Conservation (phyloP, 257 asterid species). For the Penstemon barbatus region DNA sequence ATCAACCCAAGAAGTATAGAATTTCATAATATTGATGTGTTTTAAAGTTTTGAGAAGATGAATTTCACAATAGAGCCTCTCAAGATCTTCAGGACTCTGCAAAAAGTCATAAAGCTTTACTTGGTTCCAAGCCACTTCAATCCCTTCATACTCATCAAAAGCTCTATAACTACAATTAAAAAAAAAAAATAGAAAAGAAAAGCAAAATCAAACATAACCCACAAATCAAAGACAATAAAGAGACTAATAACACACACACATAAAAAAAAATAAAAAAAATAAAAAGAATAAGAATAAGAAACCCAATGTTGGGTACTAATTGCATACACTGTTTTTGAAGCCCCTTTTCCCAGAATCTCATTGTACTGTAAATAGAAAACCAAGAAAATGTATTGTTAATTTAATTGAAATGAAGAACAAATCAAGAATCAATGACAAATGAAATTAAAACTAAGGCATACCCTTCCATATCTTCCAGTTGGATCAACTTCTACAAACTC, state of each 20-base stretch:
- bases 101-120: slow-evolving; percentile 80
- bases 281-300: slow-evolving; percentile 22
- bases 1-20: slow-evolving; percentile 93
- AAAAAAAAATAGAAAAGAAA: neutral
- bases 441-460: slow-evolving; percentile 27
- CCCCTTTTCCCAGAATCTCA: slow-evolving; percentile 97
- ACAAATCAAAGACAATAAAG: neutral
- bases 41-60: slow-evolving; percentile 86
- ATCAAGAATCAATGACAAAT: neutral
- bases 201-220: slow-evolving; percentile 17
- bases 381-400: no score
- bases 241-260: no score
- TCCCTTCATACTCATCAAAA: slow-evolving; percentile 96
- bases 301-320: slow-evolving; percentile 19
- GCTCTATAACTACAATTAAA: slow-evolving; percentile 69
- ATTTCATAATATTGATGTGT: slow-evolving; percentile 85
- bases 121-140: slow-evolving; percentile 98
- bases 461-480: slow-evolving; percentile 91
- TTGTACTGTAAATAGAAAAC: slow-evolving; percentile 61
- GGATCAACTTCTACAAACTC: slow-evolving; percentile 89
- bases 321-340: slow-evolving; percentile 91
- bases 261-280: neutral
- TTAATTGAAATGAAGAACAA: neutral
- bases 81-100: slow-evolving; percentile 93
- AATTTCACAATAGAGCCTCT: slow-evolving; percentile 87